Conservation (phyloP, 805 yeast genomes). For the Teunomyces funiuensis region DNA sequence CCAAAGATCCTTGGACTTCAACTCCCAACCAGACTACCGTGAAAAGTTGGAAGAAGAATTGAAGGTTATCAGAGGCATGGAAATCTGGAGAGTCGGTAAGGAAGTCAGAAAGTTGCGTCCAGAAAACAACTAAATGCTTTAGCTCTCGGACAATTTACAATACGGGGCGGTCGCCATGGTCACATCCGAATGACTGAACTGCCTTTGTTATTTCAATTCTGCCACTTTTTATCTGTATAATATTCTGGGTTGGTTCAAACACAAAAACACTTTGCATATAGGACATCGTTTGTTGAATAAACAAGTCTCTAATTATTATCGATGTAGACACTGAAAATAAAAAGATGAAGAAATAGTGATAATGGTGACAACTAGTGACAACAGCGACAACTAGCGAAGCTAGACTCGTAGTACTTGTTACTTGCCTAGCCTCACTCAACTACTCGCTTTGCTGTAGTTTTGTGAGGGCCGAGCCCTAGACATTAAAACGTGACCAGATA, state of each 20-base stretch:
- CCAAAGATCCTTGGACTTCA: conserved; percentile 96
- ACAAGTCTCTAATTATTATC: conserved; percentile 24
- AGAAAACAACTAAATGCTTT: conserved; percentile 76
- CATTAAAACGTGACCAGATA: not conserved
- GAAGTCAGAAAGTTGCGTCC: conserved; percentile 99
- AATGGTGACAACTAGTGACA: too few species aligned
- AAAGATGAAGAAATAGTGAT: too few species aligned
- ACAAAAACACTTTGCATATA: conserved; percentile 25
- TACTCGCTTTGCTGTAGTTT: too few species aligned
- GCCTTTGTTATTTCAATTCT: conserved; percentile 16
- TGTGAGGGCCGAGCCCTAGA: conserved; percentile 2
- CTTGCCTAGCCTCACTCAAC: too few species aligned
- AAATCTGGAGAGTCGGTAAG: conserved; percentile 99
- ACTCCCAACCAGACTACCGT: conserved; percentile 98
- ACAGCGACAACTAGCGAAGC: too few species aligned
- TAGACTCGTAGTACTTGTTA: too few species aligned
- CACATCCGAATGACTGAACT: conserved; percentile 39
- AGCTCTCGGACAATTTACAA: not conserved
- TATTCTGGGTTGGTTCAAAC: conserved; percentile 10
- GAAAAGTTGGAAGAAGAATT: conserved; percentile 93
- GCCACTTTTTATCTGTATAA: conserved; percentile 10
- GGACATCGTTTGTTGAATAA: conserved; percentile 47
- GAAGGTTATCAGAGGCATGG: conserved; percentile 91
- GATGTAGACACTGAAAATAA: too few species aligned
- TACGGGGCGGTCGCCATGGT: conserved; percentile 26